Base-by-base conservation (phyloP, 805 yeast genomes). In the Saccharomycopsis fibuligera region DNA sequence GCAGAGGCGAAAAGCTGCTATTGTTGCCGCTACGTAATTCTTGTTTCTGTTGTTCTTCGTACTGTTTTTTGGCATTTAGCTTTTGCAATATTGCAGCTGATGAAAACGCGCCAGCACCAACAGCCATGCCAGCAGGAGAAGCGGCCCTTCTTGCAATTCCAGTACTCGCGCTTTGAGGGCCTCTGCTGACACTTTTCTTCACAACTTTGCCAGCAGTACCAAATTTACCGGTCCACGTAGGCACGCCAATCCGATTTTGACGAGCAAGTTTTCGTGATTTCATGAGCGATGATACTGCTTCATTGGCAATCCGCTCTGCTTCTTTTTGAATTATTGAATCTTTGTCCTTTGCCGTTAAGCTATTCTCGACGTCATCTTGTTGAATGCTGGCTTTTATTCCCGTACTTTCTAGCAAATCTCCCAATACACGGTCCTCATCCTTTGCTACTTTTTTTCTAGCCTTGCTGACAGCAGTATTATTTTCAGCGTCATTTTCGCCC, bases 201-300 rank as follows among this genome's bases (percentile, higher is more conserved):
- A 29, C 36, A 27, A 70, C 64, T 55, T 71, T 75, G 1, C 96
- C 96, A 0, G 96, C 96, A 17, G 68, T 63, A 0, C 99, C 99
- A 69, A 83, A 87, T 56, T 77, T 78, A 0, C 99, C 99, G 0
- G 99, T 91, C 95, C 97, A 93, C 0, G 99, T 91, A 0, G 97
- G 98, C 0, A 84, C 81, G 3, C 96, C 96, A 27, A 90, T 70
- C 23, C 68, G 66, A 22, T 64, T 64, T 40, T 63, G 65, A 49
- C 65, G 67, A 14, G 72, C 69, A 9, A 59, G 61, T 40, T 54
- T 64, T 35, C 69, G 59, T 0, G 96, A 86, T 51, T 76, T 75
- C 47, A 76, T 70, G 48, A 86, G 62, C 0, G 81, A 82, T 17
- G 66, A 67, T 0, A 81, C 69, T 0, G 84, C 84, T 16, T 71